Evolutionary conservation across 306 rosid species (phyloP), one percentile per base, ranked within the genome.

Genomic region (Spatholobus suberectus): DNA sequence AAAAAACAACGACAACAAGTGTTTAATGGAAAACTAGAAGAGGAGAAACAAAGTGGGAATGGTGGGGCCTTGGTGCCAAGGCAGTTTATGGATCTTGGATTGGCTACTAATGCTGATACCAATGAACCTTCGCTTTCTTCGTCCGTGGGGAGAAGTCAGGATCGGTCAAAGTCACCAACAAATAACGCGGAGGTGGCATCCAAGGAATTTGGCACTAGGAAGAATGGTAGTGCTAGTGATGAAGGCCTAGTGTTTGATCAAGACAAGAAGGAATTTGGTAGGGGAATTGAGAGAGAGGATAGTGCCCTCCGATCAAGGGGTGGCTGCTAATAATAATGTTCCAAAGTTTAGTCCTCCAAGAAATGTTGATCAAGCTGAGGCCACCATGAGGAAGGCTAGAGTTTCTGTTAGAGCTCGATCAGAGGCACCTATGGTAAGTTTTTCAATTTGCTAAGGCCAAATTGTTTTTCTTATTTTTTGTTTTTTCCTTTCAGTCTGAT

Each of bases 361-460:
- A 57, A 87, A 88, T 23, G 78, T 83, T 79, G 96, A 80, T 6
- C 88, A 96, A 37, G 82, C 93, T 43, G 99, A 95, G 86, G 98
- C 98, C 4, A 93, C 97, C 1, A 96, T 96, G 97, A 89, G 94
- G 73, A 96, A 92, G 82, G 96, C 97, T 0, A 65, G 99, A 7
- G 99, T 96, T 67, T 91, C 99, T 0, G 97, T 96, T 44, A 83
- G 99, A 92, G 92, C 94, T 66, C 86, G 98, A 81, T 90, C 94
- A 0, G 98, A 96, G 73, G 94, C 96, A 4, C 80, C 92, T 1
- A 92, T 92, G 98, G 99, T 95, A 80, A 35, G 20, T 37, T 34
- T 44, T 51, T 43, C 37, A 35, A 26, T 51, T 38, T 59, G n/a
- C 73, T 14, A 67, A 15, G 62, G 34, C 35, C 6, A 43, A 46